Evolutionary conservation across 179 eudicot species (phyloP), one percentile per base, ranked within the genome.

Genomic region (Drosera spatulata): DNA sequence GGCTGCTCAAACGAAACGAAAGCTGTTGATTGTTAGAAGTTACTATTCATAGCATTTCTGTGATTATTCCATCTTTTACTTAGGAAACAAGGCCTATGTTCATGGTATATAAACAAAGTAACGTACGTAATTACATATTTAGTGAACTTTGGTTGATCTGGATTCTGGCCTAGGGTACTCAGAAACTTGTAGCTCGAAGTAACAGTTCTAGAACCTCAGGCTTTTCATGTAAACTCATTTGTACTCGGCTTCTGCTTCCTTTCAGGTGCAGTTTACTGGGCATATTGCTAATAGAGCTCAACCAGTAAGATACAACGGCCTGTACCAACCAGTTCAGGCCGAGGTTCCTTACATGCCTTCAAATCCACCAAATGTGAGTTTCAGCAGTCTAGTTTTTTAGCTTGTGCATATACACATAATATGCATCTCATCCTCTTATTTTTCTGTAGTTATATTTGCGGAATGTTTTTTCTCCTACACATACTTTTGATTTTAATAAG

Each of bases 361-460:
- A 45, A 80, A 66, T 67, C 73, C 85, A 48, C 99, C 86, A 71
- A 82, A 77, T 78, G 99, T 86, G 73, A 66, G 82, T 66, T 40
- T 66, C 12, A 46, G 58, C 7, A 39, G 62, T 14, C 66, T 49
- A 8, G 37, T 39, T 3, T 38, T 43, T 53, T 40, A 22, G 15
- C 37, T 12, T 46, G 9, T 22, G 9, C 46, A 33, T 9, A 41
- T 22, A 22, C 33, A 22, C 33, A 39, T 41, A 6, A 38, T 22
- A 15, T 40, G 7, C 9, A 22, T 39, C 3, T 53, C 8, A 41
- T 10, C 5, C 52, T 3, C 40, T 41, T 13, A 15, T 10, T 43
- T 22, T 47, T 22, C 22, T 1, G 2, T 22, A 46, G 44, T 12
- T 41, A 38, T 39, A 3, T 39, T 53, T 41, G 46, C 15, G 15